Evolutionary conservation across 441 rosid species (phyloP).

Genomic region (Adansonia gregorii): DNA sequence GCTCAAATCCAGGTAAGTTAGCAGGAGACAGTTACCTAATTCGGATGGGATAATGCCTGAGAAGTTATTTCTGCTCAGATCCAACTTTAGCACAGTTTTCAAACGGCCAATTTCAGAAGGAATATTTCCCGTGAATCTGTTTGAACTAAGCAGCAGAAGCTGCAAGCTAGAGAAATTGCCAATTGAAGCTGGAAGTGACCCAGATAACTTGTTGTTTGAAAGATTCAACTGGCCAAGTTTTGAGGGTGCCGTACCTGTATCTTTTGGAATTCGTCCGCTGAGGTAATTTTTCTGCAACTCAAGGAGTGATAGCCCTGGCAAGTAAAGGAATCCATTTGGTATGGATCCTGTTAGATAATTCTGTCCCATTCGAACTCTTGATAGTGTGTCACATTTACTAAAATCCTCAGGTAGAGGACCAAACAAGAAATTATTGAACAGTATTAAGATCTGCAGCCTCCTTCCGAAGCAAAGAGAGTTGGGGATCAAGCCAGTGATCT

Average conservation of each 20-base stretch:
- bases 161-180: slow-evolving; percentile 68
- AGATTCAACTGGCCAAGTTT: slow-evolving; percentile 71
- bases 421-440: slow-evolving; percentile 75
- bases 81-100: slow-evolving; percentile 58
- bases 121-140: slow-evolving; percentile 61
- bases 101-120: slow-evolving; percentile 63
- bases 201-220: slow-evolving; percentile 67
- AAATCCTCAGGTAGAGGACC: slow-evolving; percentile 81
- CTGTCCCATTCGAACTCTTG: slow-evolving; percentile 70
- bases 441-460: slow-evolving; percentile 60
- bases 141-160: slow-evolving; percentile 56
- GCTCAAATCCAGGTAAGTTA: slow-evolving; percentile 78
- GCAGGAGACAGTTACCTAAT: slow-evolving; percentile 59
- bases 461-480: slow-evolving; percentile 64
- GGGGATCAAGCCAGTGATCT: slow-evolving; percentile 84
- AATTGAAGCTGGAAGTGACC: slow-evolving; percentile 63
- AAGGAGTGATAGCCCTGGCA: slow-evolving; percentile 66
- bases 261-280: slow-evolving; percentile 49
- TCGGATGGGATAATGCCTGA: slow-evolving; percentile 65
- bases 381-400: slow-evolving; percentile 60
- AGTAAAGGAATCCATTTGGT: slow-evolving; percentile 69
- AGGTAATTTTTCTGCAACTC: slow-evolving; percentile 79
- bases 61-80: slow-evolving; percentile 70
- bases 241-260: slow-evolving; percentile 32
- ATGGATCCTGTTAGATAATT: slow-evolving; percentile 73